These are phyloP conservation scores for Silene uniflora DNA, from an alignment of 148 eudicot species.

Conservation along the genomic window DNA sequence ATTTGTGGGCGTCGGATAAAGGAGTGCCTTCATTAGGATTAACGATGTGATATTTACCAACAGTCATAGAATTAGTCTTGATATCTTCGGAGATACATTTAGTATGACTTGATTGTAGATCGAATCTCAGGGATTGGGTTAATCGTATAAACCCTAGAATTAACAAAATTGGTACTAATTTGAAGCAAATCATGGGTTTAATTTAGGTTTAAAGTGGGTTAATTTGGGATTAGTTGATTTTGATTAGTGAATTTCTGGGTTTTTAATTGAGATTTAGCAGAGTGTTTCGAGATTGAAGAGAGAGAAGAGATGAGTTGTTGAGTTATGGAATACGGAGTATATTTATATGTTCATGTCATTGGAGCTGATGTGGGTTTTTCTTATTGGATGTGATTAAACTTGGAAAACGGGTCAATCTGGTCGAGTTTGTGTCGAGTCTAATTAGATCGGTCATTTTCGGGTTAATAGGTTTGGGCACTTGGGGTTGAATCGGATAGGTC, in stretches of 20 bases:
- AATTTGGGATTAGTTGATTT: not conserved
- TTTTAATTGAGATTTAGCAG: not conserved
- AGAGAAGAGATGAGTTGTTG: not conserved
- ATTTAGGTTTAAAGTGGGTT: not conserved
- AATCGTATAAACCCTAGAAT: constrained; percentile 39
- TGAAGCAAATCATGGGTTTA: constrained; percentile 20
- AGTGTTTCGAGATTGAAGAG: not conserved
- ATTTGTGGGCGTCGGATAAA: constrained; percentile 64
- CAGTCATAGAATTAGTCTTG: constrained; percentile 72
- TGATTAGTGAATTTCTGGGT: not conserved
- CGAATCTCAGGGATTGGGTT: constrained; percentile 61
- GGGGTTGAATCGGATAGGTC: too few relatives aligned
- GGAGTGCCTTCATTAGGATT: constrained; percentile 62
- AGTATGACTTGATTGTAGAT: constrained; percentile 76
- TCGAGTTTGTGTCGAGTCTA: too few relatives aligned
- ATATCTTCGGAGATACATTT: constrained; percentile 93
- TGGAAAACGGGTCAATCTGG: too few relatives aligned
- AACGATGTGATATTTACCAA: constrained; percentile 69
- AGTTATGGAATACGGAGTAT: too few relatives aligned
- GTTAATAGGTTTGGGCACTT: too few relatives aligned
- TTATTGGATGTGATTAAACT: too few relatives aligned
- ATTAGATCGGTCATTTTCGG: too few relatives aligned
- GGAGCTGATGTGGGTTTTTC: too few relatives aligned
- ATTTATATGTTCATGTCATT: too few relatives aligned
- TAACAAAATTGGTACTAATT: constrained; percentile 25